Base-by-base conservation (phyloP, 371 early-diverging fungal genomes). In the Mucor indicus region DNA sequence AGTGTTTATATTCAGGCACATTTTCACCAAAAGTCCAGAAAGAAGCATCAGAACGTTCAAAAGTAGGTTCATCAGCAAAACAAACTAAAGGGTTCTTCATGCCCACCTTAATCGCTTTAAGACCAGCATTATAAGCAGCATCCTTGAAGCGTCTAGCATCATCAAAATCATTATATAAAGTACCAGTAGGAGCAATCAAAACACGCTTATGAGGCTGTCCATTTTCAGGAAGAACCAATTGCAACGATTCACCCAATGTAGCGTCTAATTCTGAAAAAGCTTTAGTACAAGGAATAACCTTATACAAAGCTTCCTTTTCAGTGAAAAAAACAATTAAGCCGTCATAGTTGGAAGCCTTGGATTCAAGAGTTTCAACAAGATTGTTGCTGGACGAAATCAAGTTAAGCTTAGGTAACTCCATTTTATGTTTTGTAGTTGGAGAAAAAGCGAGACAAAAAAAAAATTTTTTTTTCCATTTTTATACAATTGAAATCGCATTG, bases 131-230 rank as follows among this genome's bases (percentile, higher is more conserved):
- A 60, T 76, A 79, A 55, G 83, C 84, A 38, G 77, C 77, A 44
- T 86, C 80, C 53, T 69, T 67, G 64, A 76, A 83, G 45, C 85
- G 84, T 57, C 93, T 82, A 20, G 84, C 91, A 64, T 93, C 93
- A 62, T 91, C 93, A 38, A 83, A 77, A 57, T 93, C 92, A 38
- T 80, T 81, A 43, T 60, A 53, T 2, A 91, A 49, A 12, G 84
- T 75, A 16, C 88, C 91, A 16, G 82, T 85, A 16, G 91, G 89
- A 5, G 84, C 82, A 27, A 90, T 57, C 15, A 93, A 62, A 17
- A 91, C 58, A 25, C 86, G 83, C 7, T 77, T 69, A 17, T 79
- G 77, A 27, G 84, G 80, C 17, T 57, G 40, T 32, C 56, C 57
- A 40, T 71, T 68, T 12, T 62, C 42, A 13, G 62, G 55, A 35